Base-by-base conservation (phyloP, 1,284 basidiomycete species). In the Mycosarcoma maydis region DNA sequence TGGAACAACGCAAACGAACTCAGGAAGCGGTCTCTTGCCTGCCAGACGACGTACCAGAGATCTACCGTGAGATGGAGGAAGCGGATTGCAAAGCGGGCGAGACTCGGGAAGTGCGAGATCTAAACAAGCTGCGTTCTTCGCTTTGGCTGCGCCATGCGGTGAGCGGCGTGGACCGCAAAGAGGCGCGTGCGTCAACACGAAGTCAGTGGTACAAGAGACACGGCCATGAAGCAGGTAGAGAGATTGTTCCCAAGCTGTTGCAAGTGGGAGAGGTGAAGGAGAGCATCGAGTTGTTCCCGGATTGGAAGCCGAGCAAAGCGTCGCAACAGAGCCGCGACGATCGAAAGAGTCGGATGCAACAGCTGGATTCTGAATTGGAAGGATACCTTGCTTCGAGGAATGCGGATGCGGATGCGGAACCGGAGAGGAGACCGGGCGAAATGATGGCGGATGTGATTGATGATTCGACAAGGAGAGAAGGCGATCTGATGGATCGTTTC, bases 141-240 rank as follows among this genome's bases (percentile, higher is more conserved):
- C 58, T 79, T 6, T 80, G 73, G 73, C 30, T 77, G 3, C 62
- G 77, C 9, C 76, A 76, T 20, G 70, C 75, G 14, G 54, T 78
- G 6, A 52, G 59, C 14, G 61, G 72, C 37, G 42, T 64, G 4
- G 80, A 81, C 43, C 67, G 73, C 26, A 80, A 81, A 46, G 54
- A 61, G 29, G 60, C 64, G 13, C 53, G 69, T 7, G 72, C 78
- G 3, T 57, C 60, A 4, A 61, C 62, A 13, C 41, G 59, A 13
- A 67, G 61, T 30, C 73, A 77, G 38, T 81, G 80, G 80, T 81
- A 80, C 65, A 60, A 65, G 22, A 57, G 74, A 17, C 78, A 81
- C 38, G 80, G 80, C 3, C 55, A 54, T 17, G 71, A 76, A 22
- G 80, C 80, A 0, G 80, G 80, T 10, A 71, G 72, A 20, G 77